Conservation (phyloP, 2,329 filamentous ascomycete genomes). For the Cucurbitaria berberidis region DNA sequence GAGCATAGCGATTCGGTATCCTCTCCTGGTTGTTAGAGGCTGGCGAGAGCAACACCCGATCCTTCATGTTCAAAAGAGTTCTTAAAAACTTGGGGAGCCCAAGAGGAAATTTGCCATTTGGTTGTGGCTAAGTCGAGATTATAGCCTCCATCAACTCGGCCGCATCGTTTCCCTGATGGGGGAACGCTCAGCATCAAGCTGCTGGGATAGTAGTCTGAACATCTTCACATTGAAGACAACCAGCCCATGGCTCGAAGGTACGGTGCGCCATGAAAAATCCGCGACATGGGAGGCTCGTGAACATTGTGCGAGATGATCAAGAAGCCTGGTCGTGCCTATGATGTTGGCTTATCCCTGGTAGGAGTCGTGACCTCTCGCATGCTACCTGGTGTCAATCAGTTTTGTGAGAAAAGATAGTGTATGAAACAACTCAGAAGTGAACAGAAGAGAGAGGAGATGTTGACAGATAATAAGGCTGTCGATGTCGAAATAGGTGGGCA, state of each 20-base stretch:
- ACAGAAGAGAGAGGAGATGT: background rate
- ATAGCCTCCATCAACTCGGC: no score
- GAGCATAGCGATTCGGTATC: background rate
- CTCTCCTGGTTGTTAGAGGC: background rate
- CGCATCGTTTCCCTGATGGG: no score
- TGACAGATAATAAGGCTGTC: background rate
- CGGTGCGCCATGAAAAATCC: no score
- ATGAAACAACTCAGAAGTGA: background rate
- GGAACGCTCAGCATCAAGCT: no score
- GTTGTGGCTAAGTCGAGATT: no score
- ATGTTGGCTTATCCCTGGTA: no score
- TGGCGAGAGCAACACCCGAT: background rate
- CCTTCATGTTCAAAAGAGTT: background rate
- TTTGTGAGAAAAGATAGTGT: background rate
- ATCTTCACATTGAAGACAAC: background rate
- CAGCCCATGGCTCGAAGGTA: background rate
- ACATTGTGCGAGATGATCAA: background rate
- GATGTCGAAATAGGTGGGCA: constrained; percentile 3
- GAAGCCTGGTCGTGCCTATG: background rate
- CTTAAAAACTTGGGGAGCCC: background rate
- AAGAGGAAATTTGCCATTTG: background rate
- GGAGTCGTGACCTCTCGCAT: no score
- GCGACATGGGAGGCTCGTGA: background rate
- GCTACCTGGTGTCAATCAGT: background rate
- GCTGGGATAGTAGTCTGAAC: no score